Evolutionary conservation across 2,329 filamentous ascomycete genomes (phyloP).

Genomic region (Claviceps purpurea): DNA sequence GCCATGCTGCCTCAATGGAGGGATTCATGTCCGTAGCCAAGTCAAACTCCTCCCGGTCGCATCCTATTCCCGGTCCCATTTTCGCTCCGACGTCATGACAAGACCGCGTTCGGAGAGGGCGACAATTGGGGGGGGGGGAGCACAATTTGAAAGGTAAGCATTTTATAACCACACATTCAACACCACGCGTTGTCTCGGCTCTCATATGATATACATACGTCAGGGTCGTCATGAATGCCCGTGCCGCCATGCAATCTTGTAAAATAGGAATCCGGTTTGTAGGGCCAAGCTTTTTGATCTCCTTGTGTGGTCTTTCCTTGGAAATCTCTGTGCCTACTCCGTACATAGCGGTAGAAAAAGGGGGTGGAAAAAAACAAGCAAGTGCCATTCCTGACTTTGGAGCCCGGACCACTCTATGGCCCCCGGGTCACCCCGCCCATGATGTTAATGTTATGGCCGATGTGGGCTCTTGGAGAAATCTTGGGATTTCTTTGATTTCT

Average conservation of each 20-base stretch:
- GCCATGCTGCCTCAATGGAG: background rate
- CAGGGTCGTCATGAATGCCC: background rate
- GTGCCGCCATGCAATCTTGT: background rate
- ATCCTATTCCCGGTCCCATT: background rate
- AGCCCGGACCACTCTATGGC: background rate
- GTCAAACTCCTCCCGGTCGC: background rate
- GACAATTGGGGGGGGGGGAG: too few species aligned
- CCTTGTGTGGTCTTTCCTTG: background rate
- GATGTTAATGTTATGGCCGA: background rate
- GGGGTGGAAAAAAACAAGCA: background rate
- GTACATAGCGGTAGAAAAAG: background rate
- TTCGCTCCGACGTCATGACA: background rate
- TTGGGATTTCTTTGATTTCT: too few species aligned
- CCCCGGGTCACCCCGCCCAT: background rate
- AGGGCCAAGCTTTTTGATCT: background rate
- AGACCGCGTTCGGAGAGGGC: background rate
- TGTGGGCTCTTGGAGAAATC: too few species aligned
- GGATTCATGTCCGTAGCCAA: background rate
- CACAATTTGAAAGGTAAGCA: background rate
- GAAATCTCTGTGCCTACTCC: background rate
- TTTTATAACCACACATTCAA: background rate
- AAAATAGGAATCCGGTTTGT: background rate
- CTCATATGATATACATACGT: background rate
- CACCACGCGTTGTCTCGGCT: background rate
- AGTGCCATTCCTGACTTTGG: background rate